Base-by-base conservation (phyloP, 2,329 filamentous ascomycete species). In the Pseudocercospora musae region DNA sequence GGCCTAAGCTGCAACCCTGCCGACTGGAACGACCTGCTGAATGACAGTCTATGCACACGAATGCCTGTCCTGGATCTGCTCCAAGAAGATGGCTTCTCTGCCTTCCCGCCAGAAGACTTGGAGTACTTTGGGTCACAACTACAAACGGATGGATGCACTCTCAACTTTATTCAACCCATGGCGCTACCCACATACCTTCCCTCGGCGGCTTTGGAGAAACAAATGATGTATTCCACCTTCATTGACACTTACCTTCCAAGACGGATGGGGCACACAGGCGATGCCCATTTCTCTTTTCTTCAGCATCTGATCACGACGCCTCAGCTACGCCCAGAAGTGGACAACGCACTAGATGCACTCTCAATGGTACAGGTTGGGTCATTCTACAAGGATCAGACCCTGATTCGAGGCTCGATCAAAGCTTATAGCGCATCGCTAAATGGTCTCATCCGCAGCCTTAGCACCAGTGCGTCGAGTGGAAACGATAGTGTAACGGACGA, bases 201-300 rank as follows among this genome's bases (percentile, higher is more conserved):
- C n/a, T 61, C 57, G 4, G 58, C 60, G 1, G 60, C 60, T n/a
- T 33, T 61, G 29, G 66, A 68, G 50, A 68, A 65, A 37, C 56
- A 61, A 23, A 49, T 65, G 29, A 65, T 68, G n/a, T 73, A 74
- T 58, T 60, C 62, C 33, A 62, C 64, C 1, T 73, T 73, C 60
- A 68, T 74, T 40, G 68, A 69, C 33, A 60, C 68, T n/a, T 74
- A 73, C 53, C 58, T 73, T 13, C 73, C 73, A 1, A 66, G 67
- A 55, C 23, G 60, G 48, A 13, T 49, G 11, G 23, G 53, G 62
- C 37, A 48, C 13, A 29, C 18, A 23, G 21, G 33, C 31, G 65
- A 64, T 37, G 56, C 63, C 10, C 66, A 69, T 53, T 71, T 71
- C 59, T 58, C 56, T 15, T 70, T 71, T 59, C 64, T 71, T 42